Percentiles rank a stretch among this genome's conserved stretches.
Conservation (phyloP, 192 early-diverging fungal genomes). For the Lobulomyces angularis region DNA sequence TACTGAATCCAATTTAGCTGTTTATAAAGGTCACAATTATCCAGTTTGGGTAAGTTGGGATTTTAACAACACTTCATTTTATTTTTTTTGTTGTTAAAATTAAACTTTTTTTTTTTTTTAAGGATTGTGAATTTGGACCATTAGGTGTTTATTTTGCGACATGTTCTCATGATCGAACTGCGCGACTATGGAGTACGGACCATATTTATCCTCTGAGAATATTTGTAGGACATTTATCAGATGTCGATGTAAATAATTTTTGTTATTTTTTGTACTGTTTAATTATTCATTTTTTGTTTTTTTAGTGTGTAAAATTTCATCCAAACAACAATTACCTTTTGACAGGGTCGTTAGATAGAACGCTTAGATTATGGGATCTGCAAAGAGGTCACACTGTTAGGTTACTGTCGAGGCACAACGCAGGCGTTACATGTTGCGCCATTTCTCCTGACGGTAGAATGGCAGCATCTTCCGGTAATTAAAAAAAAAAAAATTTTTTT, state of each 20-base stretch:
- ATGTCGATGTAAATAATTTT: constrained; percentile 67
- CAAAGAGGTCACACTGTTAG: constrained; percentile 81
- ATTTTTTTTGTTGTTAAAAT: too few relatives aligned
- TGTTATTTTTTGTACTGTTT: background rate
- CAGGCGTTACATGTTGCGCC: constrained; percentile 68
- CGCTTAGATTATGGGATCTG: constrained; percentile 84
- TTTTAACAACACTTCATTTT: too few relatives aligned
- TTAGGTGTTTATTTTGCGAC: constrained; percentile 95
- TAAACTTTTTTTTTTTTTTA: too few relatives aligned
- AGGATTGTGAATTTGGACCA: constrained; percentile 84
- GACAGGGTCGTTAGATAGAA: constrained; percentile 83
- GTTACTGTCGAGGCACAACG: constrained; percentile 78
- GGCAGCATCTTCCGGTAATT: constrained; percentile 74
- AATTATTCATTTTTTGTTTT: constrained; percentile 4
- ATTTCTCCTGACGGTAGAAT: constrained; percentile 83
- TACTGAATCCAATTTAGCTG: constrained; percentile 81
- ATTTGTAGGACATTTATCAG: constrained; percentile 94
- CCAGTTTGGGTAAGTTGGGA: too few relatives aligned
- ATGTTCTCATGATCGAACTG: constrained; percentile 86
- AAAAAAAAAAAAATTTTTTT: constrained; percentile 11
- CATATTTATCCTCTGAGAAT: constrained; percentile 91
- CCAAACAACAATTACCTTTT: constrained; percentile 90
- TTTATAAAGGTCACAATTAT: constrained; percentile 92
- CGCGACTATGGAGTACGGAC: constrained; percentile 92
- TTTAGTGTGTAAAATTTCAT: constrained; percentile 83